Evolutionary conservation across 495 filamentous ascomycete genomes (phyloP).

Genomic region (Hypomontagnella submonticulosa): DNA sequence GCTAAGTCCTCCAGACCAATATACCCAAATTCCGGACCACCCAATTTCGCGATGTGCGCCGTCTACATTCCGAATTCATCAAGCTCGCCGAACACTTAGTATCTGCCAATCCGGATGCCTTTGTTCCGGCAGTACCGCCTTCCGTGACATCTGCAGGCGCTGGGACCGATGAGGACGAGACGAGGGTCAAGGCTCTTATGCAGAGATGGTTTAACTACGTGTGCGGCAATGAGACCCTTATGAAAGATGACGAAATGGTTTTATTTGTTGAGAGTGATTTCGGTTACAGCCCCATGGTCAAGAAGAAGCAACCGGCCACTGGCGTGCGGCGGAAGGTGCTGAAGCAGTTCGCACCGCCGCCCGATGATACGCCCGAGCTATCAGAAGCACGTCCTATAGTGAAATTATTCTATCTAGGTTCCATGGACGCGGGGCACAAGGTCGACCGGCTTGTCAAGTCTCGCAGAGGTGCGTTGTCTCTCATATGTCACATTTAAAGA

Average conservation of each 20-base stretch:
- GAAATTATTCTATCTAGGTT: constrained; percentile 93
- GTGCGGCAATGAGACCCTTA: constrained; percentile 89
- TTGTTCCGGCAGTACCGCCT: constrained; percentile 97
- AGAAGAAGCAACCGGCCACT: constrained; percentile 96
- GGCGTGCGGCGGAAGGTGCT: constrained; percentile 93
- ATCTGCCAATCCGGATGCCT: constrained; percentile 92
- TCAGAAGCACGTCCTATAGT: constrained; percentile 88
- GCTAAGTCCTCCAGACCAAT: constrained; percentile 75
- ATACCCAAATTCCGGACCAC: constrained; percentile 97
- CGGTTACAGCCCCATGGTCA: constrained; percentile 94
- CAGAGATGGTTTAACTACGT: constrained; percentile 96
- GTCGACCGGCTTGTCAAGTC: constrained; percentile 93
- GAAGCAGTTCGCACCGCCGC: constrained; percentile 98
- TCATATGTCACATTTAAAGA: constrained; percentile 1
- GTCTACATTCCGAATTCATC: constrained; percentile 93
- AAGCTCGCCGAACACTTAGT: constrained; percentile 95
- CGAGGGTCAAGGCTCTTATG: constrained; percentile 84
- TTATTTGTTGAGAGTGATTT: constrained; percentile 98
- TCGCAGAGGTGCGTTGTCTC: constrained; percentile 75
- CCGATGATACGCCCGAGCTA: constrained; percentile 96
- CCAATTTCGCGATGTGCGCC: constrained; percentile 95
- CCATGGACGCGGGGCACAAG: constrained; percentile 96
- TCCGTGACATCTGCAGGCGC: constrained; percentile 91
- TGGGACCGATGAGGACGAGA: constrained; percentile 96
- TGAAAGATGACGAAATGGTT: constrained; percentile 94